phyloP scores from a whole-genome alignment of 768 basidiomycete genomes.

The Auriscalpium orientale region DNA sequence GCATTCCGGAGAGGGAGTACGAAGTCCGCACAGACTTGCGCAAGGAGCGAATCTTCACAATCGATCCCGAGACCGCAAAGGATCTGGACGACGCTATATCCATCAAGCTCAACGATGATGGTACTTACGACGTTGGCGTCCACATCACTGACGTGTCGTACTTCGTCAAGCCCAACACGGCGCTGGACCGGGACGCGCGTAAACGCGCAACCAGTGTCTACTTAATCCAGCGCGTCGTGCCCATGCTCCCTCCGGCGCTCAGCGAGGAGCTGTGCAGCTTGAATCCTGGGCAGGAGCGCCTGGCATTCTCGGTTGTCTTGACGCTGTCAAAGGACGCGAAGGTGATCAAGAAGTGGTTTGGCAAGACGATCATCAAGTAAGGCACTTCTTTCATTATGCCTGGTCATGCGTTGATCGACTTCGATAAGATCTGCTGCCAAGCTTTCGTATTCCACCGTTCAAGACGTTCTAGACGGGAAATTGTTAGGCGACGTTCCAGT shows the following conservation, averaged over 20 bases:
- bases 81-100: slow-evolving; percentile 96
- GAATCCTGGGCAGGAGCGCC: slow-evolving; percentile 77
- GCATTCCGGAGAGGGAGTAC: slow-evolving; percentile 83
- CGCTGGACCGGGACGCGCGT: slow-evolving; percentile 96
- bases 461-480: slow-evolving; percentile 73
- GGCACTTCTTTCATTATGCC: slow-evolving; percentile 14
- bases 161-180: slow-evolving; percentile 91
- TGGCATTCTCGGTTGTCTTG: slow-evolving; percentile 87
- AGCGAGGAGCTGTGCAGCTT: slow-evolving; percentile 93
- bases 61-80: slow-evolving; percentile 84
- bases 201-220: slow-evolving; percentile 97
- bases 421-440: slow-evolving; percentile 70
- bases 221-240: slow-evolving; percentile 90
- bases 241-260: slow-evolving; percentile 93
- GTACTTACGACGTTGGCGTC: slow-evolving; percentile 88
- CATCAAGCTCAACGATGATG: slow-evolving; percentile 82
- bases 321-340: slow-evolving; percentile 78
- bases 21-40: slow-evolving; percentile 87
- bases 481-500: slow-evolving; percentile 45
- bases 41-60: slow-evolving; percentile 79
- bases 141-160: slow-evolving; percentile 95
- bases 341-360: slow-evolving; percentile 85
- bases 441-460: slow-evolving; percentile 76
- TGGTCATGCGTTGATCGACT: not conserved
- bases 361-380: slow-evolving; percentile 85